Conservation (phyloP, 202 grass and related monocot genomes). For the Setaria viridis region DNA sequence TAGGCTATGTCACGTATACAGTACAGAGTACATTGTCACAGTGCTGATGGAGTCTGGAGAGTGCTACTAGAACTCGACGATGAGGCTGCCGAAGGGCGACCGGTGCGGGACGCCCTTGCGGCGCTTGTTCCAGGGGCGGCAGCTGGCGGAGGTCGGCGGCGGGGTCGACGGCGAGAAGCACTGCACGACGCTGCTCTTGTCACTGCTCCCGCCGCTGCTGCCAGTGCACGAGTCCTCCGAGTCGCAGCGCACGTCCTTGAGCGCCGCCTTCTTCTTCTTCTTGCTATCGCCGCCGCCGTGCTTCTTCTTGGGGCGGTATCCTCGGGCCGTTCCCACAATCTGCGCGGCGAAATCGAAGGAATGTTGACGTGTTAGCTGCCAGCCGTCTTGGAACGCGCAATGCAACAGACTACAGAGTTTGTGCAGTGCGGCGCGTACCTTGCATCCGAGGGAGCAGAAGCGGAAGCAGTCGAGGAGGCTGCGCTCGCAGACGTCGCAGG, state of each 20-base stretch:
- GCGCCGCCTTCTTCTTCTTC: conserved; percentile 44
- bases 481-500: conserved; percentile 85
- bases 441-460: conserved; percentile 98
- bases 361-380: background rate
- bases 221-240: conserved; percentile 68
- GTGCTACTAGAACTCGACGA: conserved; percentile 56
- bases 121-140: conserved; percentile 69
- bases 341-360: background rate
- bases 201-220: conserved; percentile 67
- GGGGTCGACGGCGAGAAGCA: conserved; percentile 75
- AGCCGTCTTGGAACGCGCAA: background rate
- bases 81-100: conserved; percentile 81
- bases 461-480: conserved; percentile 84
- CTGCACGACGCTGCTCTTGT: conserved; percentile 77
- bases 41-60: background rate
- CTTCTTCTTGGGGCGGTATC: conserved; percentile 44
- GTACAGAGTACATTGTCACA: background rate
- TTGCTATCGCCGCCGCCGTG: background rate
- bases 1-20: conserved; percentile 42
- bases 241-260: conserved; percentile 48
- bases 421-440: conserved; percentile 37
- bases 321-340: conserved; percentile 62
- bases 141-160: conserved; percentile 55
- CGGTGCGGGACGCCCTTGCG: conserved; percentile 93
- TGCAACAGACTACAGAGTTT: background rate